Conservation (phyloP, 345 rosid genomes). For the Reutealis trisperma region DNA sequence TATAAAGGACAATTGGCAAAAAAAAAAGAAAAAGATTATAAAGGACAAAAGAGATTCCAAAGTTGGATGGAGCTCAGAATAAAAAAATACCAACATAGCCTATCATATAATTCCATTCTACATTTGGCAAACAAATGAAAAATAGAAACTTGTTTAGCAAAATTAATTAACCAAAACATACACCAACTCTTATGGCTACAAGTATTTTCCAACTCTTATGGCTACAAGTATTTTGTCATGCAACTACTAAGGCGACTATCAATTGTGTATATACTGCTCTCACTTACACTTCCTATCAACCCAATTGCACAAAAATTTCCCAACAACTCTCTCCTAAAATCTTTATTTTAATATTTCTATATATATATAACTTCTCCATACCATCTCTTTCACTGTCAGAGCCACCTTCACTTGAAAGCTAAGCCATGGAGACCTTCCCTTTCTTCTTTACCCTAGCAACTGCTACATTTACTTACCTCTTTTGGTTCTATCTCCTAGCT, state of each 20-base stretch:
- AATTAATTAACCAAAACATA: not conserved
- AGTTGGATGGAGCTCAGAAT: too few species aligned
- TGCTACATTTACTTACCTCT: slow-evolving; percentile 46
- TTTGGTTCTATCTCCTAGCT: slow-evolving; percentile 75
- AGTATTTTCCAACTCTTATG: not conserved
- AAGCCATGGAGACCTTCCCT: slow-evolving; percentile 47
- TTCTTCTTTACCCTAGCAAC: slow-evolving; percentile 34
- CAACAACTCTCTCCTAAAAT: slow-evolving; percentile 70
- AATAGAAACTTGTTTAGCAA: not conserved
- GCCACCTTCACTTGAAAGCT: too few species aligned
- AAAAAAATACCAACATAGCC: too few species aligned
- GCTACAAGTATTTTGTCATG: not conserved
- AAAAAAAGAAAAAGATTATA: too few species aligned
- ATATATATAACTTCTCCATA: slow-evolving; percentile 14
- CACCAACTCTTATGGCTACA: not conserved
- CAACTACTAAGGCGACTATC: slow-evolving; percentile 18
- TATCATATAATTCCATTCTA: too few species aligned
- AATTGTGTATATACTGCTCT: slow-evolving; percentile 1
- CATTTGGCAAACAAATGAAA: too few species aligned
- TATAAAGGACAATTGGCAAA: too few species aligned
- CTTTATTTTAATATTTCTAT: slow-evolving; percentile 30
- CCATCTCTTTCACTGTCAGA: not conserved
- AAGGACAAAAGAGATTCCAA: too few species aligned
- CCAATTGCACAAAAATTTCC: slow-evolving; percentile 42
- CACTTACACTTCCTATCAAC: slow-evolving; percentile 45